Evolutionary conservation across 768 basidiomycete genomes (phyloP).

Genomic region (Pulveroboletus sp.): DNA sequence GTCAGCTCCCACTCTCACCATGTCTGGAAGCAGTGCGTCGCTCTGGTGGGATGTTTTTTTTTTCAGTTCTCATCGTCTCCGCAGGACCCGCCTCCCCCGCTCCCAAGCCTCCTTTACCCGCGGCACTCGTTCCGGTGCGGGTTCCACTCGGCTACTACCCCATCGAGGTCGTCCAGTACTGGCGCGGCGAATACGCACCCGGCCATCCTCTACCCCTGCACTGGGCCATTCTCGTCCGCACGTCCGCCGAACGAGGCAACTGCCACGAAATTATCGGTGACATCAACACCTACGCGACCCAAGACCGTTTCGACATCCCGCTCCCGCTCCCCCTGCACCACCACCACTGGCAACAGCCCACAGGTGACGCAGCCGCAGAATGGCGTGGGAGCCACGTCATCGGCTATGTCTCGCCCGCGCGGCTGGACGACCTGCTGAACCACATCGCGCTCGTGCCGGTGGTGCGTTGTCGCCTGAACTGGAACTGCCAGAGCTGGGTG

Average conservation of each 20-base stretch:
- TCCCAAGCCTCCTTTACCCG: background rate
- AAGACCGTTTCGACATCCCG: constrained; percentile 13
- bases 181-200: constrained; percentile 21
- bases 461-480: constrained; percentile 8
- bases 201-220: constrained; percentile 21
- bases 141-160: constrained; percentile 15
- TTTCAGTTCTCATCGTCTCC: background rate
- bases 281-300: constrained; percentile 19
- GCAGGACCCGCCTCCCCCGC: background rate
- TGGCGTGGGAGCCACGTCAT: constrained; percentile 27
- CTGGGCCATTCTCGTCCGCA: constrained; percentile 27
- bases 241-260: constrained; percentile 17
- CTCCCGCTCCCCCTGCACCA: background rate
- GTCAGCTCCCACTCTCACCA: background rate
- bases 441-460: constrained; percentile 20
- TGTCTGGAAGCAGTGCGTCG: background rate
- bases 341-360: background rate
- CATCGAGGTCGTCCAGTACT: constrained; percentile 28
- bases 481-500: constrained; percentile 30
- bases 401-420: constrained; percentile 17
- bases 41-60: too few relatives aligned
- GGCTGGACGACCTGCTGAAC: constrained; percentile 13
- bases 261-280: constrained; percentile 26
- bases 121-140: constrained; percentile 12
- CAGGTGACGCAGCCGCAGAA: background rate